Percentiles rank a stretch among this genome's conserved stretches.
Evolutionary conservation across 1,284 basidiomycete genomes (phyloP).

Genomic region (Mycena citricolor): DNA sequence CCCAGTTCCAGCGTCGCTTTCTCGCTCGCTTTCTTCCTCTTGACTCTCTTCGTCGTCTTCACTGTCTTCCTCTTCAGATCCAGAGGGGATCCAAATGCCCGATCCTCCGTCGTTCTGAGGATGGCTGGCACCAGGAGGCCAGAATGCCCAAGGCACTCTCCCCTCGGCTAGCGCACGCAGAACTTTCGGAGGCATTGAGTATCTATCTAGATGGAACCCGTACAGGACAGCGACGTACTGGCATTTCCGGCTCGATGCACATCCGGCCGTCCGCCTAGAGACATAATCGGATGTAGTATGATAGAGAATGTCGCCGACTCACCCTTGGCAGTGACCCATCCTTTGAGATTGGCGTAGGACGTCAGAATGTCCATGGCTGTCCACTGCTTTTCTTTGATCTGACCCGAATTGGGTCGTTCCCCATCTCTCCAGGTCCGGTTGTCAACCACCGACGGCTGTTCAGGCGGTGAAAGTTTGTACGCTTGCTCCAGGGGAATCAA

Average conservation of each 20-base stretch:
- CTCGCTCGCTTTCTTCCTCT: slow-evolving; percentile 31
- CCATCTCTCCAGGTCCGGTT: slow-evolving; percentile 72
- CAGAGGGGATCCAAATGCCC: slow-evolving; percentile 63
- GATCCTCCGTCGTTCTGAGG: slow-evolving; percentile 31
- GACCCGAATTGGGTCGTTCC: slow-evolving; percentile 35
- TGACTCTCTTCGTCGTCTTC: slow-evolving; percentile 33
- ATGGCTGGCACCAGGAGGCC: slow-evolving; percentile 57
- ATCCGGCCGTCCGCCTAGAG: slow-evolving; percentile 87
- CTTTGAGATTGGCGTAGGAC: slow-evolving; percentile 73
- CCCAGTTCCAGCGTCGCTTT: slow-evolving; percentile 30
- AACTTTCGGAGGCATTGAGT: slow-evolving; percentile 45
- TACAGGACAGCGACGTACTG: slow-evolving; percentile 52
- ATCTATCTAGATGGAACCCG: slow-evolving; percentile 3
- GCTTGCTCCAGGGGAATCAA: slow-evolving; percentile 79
- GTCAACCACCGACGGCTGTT: slow-evolving; percentile 45
- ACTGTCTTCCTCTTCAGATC: no score
- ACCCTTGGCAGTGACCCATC: slow-evolving; percentile 87
- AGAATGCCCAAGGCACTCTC: slow-evolving; percentile 80
- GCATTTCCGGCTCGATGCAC: slow-evolving; percentile 85
- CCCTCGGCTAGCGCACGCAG: slow-evolving; percentile 80
- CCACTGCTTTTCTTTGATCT: slow-evolving; percentile 46
- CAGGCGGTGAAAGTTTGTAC: slow-evolving; percentile 58
- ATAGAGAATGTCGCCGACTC: no score
- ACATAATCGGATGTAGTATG: no score
- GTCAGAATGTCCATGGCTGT: slow-evolving; percentile 81